Evolutionary conservation across 148 eudicot species (phyloP).

Genomic region (Cornus controversa): DNA sequence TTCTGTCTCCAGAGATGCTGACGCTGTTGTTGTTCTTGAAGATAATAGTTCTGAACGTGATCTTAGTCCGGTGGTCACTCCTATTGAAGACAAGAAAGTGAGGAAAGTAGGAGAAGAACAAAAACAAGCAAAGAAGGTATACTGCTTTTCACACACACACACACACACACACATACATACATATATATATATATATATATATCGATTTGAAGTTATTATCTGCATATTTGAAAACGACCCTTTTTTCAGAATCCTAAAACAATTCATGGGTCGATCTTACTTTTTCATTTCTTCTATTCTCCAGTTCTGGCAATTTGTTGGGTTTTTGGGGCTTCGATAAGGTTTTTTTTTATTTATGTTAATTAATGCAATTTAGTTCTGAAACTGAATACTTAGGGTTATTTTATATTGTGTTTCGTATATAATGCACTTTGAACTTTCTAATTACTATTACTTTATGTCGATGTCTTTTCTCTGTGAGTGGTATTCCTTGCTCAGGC

Average conservation of each 20-base stretch:
- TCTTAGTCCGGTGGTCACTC: constrained; percentile 12
- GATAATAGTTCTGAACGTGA: constrained; percentile 4
- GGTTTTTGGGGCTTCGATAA: not conserved
- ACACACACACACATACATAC: not conserved
- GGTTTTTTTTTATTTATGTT: no score
- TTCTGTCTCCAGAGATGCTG: constrained; percentile 7
- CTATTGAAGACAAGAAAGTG: constrained; percentile 13
- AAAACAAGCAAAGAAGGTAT: constrained; percentile 31
- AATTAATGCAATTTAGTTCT: no score
- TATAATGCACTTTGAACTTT: no score
- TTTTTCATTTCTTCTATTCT: not conserved
- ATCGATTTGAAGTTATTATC: not conserved
- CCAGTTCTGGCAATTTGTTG: not conserved
- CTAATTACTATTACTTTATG: no score
- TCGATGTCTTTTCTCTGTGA: no score
- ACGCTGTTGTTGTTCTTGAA: not conserved
- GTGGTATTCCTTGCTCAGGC: no score
- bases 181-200: not conserved
- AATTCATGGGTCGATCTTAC: constrained; percentile 31
- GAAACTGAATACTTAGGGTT: no score
- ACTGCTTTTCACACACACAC: not conserved
- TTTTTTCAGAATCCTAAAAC: constrained; percentile 12
- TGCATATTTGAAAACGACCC: constrained; percentile 20
- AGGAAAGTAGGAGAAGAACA: constrained; percentile 6
- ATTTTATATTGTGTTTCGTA: no score